phyloP scores from a whole-genome alignment of 2,329 filamentous ascomycete genomes.

The Colletotrichum sp. region DNA sequence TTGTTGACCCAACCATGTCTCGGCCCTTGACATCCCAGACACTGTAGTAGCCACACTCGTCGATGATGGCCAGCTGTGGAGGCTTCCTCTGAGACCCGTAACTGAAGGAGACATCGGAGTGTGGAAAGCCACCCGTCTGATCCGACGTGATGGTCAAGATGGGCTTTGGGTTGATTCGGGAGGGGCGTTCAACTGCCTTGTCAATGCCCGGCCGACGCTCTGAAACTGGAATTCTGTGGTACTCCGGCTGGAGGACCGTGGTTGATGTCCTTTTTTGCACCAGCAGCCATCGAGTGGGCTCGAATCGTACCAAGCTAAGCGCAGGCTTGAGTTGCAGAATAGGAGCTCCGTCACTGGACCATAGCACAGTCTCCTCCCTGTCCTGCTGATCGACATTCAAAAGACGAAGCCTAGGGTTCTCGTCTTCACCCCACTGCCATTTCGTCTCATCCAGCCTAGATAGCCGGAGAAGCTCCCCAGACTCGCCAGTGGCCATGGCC shows the following conservation, averaged over 20 bases:
- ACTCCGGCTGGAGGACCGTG: constrained; percentile 56
- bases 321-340: constrained; percentile 59
- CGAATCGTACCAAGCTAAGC: constrained; percentile 38
- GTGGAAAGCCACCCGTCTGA: constrained; percentile 58
- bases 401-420: constrained; percentile 51
- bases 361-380: constrained; percentile 54
- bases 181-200: constrained; percentile 37
- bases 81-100: constrained; percentile 50
- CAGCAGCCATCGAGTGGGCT: constrained; percentile 54
- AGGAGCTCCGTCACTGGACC: constrained; percentile 56
- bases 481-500: constrained; percentile 59
- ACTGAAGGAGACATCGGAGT: constrained; percentile 71
- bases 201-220: constrained; percentile 7
- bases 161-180: constrained; percentile 60
- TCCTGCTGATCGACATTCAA: constrained; percentile 45
- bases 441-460: constrained; percentile 53
- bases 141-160: constrained; percentile 56
- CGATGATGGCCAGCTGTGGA: constrained; percentile 70
- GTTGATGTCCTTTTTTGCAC: constrained; percentile 59
- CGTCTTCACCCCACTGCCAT: constrained; percentile 58
- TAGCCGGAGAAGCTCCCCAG: constrained; percentile 63
- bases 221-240: constrained; percentile 43
- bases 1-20: constrained; percentile 36
- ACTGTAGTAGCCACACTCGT: constrained; percentile 70
- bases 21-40: constrained; percentile 64